phyloP scores from a whole-genome alignment of 768 basidiomycete genomes.

The Auriculariales sp. region DNA sequence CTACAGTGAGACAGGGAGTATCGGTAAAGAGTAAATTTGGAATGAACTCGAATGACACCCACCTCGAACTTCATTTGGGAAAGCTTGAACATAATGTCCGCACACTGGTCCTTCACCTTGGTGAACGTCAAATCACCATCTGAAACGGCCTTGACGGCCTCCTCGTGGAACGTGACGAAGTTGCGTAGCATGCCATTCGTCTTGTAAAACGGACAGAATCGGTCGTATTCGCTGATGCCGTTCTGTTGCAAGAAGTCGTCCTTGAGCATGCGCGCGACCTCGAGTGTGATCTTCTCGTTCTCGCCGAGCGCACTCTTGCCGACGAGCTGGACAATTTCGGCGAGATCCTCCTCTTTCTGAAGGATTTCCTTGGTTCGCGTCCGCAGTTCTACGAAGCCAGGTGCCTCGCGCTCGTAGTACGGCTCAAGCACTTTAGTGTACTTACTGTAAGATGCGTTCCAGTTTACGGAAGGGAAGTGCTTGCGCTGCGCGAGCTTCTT shows the following conservation, averaged over 20 bases:
- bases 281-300: conserved; percentile 94
- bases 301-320: conserved; percentile 97
- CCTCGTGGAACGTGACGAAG: conserved; percentile 87
- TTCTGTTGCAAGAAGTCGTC: conserved; percentile 97
- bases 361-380: conserved; percentile 90
- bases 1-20: conserved; percentile 25
- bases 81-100: conserved; percentile 90
- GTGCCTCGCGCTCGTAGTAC: conserved; percentile 79
- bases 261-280: conserved; percentile 93
- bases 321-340: conserved; percentile 98
- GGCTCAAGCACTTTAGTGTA: conserved; percentile 89
- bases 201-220: conserved; percentile 98
- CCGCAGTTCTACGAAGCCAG: conserved; percentile 91
- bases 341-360: conserved; percentile 96
- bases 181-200: conserved; percentile 90
- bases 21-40: neutral
- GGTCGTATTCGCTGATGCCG: conserved; percentile 95
- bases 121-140: conserved; percentile 73
- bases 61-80: conserved; percentile 99
- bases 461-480: conserved; percentile 99
- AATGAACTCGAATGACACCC: conserved; percentile 12
- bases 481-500: conserved; percentile 98
- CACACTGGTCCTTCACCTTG: conserved; percentile 73
- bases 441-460: conserved; percentile 99
- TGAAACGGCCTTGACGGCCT: conserved; percentile 73